These are phyloP conservation scores for Blastobotrys buckinghamii DNA, from an alignment of 1,139 yeast species.

Conservation along the genomic window DNA sequence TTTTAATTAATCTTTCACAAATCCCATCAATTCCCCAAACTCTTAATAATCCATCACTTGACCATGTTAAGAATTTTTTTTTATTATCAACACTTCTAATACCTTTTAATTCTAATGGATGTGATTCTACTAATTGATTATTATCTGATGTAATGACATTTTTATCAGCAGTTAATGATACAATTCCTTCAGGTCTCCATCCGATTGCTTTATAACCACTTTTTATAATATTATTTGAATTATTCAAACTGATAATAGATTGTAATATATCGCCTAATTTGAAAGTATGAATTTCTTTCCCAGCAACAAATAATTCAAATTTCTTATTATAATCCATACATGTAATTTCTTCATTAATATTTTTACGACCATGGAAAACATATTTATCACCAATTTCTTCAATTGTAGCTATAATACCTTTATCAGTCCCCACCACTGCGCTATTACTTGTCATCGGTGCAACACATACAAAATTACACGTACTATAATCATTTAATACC, in stretches of 20 bases:
- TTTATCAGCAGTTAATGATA: slow-evolving; percentile 5
- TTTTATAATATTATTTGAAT: too few species aligned
- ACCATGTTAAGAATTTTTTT: slow-evolving; percentile 26
- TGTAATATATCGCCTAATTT: slow-evolving; percentile 8
- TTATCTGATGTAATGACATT: slow-evolving; percentile 1
- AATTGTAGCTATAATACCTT: slow-evolving; percentile 36
- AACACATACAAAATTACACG: slow-evolving; percentile 43
- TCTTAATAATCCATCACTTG: slow-evolving; percentile 23
- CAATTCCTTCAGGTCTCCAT: background rate
- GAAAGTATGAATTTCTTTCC: slow-evolving; percentile 13
- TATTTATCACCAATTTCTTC: slow-evolving; percentile 15
- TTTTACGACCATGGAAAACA: slow-evolving; percentile 16
- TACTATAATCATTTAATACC: slow-evolving; percentile 45
- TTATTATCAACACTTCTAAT: slow-evolving; percentile 15
- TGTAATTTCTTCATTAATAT: slow-evolving; percentile 17
- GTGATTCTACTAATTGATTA: slow-evolving; percentile 8
- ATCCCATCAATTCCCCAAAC: slow-evolving; percentile 22
- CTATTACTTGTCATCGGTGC: slow-evolving; percentile 31
- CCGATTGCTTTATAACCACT: slow-evolving; percentile 5
- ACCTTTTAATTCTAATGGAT: slow-evolving; percentile 18
- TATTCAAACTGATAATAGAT: background rate
- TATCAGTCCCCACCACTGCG: slow-evolving; percentile 40
- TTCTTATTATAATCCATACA: slow-evolving; percentile 25
- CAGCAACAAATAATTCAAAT: slow-evolving; percentile 20
- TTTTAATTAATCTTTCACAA: slow-evolving; percentile 12